Evolutionary conservation across 805 yeast genomes (phyloP).

Genomic region (Kuraishia capsulata): DNA sequence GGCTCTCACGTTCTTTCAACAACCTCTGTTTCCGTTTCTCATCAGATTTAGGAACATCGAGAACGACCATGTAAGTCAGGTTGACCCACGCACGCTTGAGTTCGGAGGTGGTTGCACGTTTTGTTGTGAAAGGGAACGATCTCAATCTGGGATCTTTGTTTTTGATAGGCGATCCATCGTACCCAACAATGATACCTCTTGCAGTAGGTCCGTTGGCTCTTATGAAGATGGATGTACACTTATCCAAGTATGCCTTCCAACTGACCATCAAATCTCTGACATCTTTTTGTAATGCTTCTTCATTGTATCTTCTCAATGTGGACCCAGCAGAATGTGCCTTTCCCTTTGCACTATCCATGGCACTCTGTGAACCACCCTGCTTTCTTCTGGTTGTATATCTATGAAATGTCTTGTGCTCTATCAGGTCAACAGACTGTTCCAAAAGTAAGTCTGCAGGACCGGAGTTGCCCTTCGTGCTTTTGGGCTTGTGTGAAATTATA

Average conservation of each 20-base stretch:
- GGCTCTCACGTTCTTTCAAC: constrained; percentile 20
- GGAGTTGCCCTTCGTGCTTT: constrained; percentile 45
- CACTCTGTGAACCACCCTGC: constrained; percentile 95
- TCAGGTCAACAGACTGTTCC: constrained; percentile 54
- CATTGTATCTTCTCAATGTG: constrained; percentile 80
- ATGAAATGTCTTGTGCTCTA: constrained; percentile 82
- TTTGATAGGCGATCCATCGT: constrained; percentile 45
- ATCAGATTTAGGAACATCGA: constrained; percentile 45
- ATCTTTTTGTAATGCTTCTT: constrained; percentile 71
- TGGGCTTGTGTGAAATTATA: constrained; percentile 64
- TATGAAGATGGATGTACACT: constrained; percentile 64
- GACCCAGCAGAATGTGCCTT: constrained; percentile 97
- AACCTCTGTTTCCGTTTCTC: constrained; percentile 15
- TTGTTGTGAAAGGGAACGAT: constrained; percentile 81
- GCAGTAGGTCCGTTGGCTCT: constrained; percentile 73
- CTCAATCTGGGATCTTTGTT: constrained; percentile 54
- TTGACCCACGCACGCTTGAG: constrained; percentile 79
- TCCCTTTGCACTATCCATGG: constrained; percentile 86
- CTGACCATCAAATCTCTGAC: constrained; percentile 54
- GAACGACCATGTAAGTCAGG: constrained; percentile 48
- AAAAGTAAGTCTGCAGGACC: constrained; percentile 38
- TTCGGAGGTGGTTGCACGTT: constrained; percentile 76
- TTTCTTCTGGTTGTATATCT: constrained; percentile 93
- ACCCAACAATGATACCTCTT: constrained; percentile 56
- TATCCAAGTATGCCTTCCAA: constrained; percentile 56